A percentile compares a stretch with the other conserved stretches of the same genome.
phyloP scores from a whole-genome alignment of 805 yeast species.

The Kodamaea laetipori region DNA sequence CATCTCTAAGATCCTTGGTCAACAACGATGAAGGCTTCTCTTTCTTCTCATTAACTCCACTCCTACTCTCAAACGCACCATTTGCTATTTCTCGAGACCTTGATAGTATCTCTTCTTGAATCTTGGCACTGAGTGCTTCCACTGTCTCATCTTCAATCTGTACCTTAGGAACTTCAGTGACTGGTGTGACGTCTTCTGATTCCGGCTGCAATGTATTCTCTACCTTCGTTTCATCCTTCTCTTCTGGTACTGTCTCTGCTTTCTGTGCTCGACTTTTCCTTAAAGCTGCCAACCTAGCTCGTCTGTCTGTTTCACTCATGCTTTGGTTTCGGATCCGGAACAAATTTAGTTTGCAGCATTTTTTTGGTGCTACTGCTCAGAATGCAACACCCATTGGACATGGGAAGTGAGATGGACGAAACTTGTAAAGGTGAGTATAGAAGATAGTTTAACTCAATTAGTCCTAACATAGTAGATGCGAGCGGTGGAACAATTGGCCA shows the following conservation, averaged over 20 bases:
- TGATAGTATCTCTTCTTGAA: slow-evolving; percentile 24
- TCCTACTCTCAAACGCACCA: background rate
- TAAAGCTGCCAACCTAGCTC: slow-evolving; percentile 11
- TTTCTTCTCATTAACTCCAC: background rate
- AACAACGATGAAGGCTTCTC: slow-evolving; percentile 14
- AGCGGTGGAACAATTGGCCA: background rate
- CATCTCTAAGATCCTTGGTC: slow-evolving; percentile 36
- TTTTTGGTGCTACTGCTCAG: background rate
- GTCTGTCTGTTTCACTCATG: slow-evolving; percentile 9
- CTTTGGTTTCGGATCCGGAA: background rate
- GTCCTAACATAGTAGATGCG: too few species aligned
- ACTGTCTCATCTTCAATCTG: slow-evolving; percentile 25
- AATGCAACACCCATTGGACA: too few species aligned
- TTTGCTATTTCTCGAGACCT: slow-evolving; percentile 10
- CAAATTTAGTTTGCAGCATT: background rate
- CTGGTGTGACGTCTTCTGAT: too few species aligned
- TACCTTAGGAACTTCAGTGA: slow-evolving; percentile 9
- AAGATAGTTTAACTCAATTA: too few species aligned
- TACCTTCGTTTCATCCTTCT: background rate
- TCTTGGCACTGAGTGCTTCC: slow-evolving; percentile 26
- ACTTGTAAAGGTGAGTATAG: too few species aligned
- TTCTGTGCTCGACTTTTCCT: slow-evolving; percentile 6
- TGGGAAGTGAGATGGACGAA: too few species aligned
- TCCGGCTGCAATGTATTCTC: background rate
- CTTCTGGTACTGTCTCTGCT: background rate